A percentile compares a stretch with the other conserved stretches of the same genome.
Evolutionary conservation across 2,329 filamentous ascomycete genomes (phyloP).

Genomic region (Penicillium sp.): DNA sequence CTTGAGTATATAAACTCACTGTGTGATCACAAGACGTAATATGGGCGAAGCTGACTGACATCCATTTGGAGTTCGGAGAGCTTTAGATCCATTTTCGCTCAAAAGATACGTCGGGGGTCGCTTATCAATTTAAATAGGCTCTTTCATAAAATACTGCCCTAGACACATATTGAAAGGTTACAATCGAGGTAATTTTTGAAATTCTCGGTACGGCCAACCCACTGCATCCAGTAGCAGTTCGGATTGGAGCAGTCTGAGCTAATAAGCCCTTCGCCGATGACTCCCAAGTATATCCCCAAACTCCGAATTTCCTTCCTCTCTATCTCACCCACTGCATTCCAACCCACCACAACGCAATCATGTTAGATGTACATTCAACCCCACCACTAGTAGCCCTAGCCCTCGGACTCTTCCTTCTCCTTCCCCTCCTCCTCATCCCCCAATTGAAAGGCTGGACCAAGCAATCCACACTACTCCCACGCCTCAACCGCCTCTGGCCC

Average conservation of each 20-base stretch:
- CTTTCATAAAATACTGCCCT: neutral
- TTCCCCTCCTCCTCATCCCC: conserved; percentile 19
- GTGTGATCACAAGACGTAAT: too few relatives aligned
- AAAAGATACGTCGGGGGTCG: too few relatives aligned
- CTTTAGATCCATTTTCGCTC: too few relatives aligned
- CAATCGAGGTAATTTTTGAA: neutral
- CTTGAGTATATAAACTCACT: too few relatives aligned
- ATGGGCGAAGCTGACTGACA: too few relatives aligned
- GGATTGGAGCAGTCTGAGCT: neutral
- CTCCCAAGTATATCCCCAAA: conserved; percentile 3
- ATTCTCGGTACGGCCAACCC: neutral
- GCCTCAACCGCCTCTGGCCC: conserved; percentile 17
- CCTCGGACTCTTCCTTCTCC: conserved; percentile 16
- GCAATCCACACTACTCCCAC: conserved; percentile 9
- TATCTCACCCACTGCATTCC: neutral
- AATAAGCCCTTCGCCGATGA: neutral
- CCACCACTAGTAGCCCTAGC: conserved; percentile 6
- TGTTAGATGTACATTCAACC: conserved; percentile 11
- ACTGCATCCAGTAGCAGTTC: too few relatives aligned
- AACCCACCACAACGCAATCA: neutral
- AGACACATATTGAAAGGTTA: neutral
- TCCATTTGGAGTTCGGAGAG: too few relatives aligned
- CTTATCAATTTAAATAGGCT: conserved; percentile 1
- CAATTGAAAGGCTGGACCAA: conserved; percentile 17
- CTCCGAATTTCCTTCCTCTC: neutral